These are phyloP conservation scores for Glomus cerebriforme DNA, from an alignment of 192 early-diverging fungal species.

Conservation along the genomic window DNA sequence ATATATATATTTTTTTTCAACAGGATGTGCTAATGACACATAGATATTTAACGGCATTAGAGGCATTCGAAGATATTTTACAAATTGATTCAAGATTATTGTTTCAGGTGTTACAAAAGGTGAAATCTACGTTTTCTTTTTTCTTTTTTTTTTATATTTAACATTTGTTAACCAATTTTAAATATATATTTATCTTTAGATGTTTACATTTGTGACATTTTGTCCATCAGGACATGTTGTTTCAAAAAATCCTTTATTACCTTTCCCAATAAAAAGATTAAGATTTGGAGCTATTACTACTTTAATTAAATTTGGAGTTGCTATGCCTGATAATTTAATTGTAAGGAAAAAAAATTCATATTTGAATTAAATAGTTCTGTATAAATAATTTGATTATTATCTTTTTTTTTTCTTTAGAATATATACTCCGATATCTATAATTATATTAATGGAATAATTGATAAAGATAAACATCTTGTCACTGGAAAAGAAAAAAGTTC, in stretches of 20 bases:
- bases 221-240: not conserved
- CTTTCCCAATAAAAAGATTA: not conserved
- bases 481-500: not conserved
- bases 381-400: not conserved
- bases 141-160: not conserved
- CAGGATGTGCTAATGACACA: not conserved
- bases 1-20: not conserved
- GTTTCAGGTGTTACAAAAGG: constrained; percentile 17
- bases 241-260: not conserved
- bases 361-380: not conserved
- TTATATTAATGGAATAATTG: not conserved
- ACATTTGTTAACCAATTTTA: not conserved
- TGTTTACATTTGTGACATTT: not conserved
- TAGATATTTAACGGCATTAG: not conserved
- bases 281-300: constrained; percentile 1
- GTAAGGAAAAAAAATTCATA: not conserved
- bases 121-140: not conserved
- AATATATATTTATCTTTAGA: not conserved
- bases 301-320: not conserved
- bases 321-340: constrained; percentile 13
- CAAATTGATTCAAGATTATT: not conserved
- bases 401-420: not conserved
- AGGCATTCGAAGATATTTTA: not conserved
- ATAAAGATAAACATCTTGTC: not conserved
- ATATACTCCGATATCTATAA: constrained; percentile 3